These are phyloP conservation scores for Talaromyces funiculosus DNA, from an alignment of 2,329 filamentous ascomycete genomes.

Conservation along the genomic window DNA sequence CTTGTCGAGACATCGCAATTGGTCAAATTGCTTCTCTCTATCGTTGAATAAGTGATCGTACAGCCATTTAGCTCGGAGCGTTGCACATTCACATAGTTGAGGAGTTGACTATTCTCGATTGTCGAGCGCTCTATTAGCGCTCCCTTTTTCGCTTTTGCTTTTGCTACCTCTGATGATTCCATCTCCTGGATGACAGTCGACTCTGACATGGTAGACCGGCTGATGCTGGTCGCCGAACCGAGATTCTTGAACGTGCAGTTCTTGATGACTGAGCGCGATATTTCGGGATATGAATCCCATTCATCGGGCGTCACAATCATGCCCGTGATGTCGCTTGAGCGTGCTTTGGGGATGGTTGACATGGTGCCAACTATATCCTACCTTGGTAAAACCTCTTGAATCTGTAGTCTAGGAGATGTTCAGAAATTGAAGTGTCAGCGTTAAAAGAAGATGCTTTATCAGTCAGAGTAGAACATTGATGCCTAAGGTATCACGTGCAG, in stretches of 20 bases:
- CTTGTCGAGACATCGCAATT: not conserved
- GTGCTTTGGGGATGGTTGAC: conserved; percentile 18
- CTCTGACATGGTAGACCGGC: not conserved
- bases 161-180: not conserved
- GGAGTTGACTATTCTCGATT: not conserved
- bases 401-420: no score
- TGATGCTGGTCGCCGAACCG: conserved; percentile 13
- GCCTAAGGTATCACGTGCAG: conserved; percentile 6
- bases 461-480: not conserved
- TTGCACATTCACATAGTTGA: not conserved
- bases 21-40: conserved; percentile 1
- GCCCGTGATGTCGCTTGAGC: conserved; percentile 14
- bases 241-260: conserved; percentile 16
- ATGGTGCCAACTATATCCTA: conserved; percentile 1
- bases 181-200: not conserved
- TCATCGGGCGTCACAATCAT: conserved; percentile 16
- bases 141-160: not conserved
- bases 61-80: conserved; percentile 11
- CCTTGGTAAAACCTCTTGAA: no score
- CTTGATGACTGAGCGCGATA: conserved; percentile 16
- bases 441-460: not conserved
- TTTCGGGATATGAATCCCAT: conserved; percentile 16
- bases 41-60: conserved; percentile 2
- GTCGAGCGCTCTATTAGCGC: not conserved
- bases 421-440: not conserved